Evolutionary conservation across 1,284 basidiomycete genomes (phyloP).

Genomic region (Ganoderma resinaceum): DNA sequence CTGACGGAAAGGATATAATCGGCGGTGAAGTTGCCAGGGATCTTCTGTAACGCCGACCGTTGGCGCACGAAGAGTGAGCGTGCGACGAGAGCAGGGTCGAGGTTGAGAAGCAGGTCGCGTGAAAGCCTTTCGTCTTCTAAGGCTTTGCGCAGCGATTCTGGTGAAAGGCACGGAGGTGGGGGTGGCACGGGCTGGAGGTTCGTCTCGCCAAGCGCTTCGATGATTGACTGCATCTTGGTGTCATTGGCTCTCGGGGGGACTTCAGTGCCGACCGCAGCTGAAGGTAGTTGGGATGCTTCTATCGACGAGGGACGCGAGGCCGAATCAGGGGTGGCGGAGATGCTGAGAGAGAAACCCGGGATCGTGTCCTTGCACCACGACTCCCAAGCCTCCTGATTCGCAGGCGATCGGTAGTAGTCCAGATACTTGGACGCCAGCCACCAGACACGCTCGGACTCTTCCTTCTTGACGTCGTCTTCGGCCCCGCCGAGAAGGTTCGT

Average conservation of each 20-base stretch:
- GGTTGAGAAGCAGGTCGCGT: conserved; percentile 63
- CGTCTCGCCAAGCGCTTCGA: conserved; percentile 50
- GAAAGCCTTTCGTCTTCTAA: conserved; percentile 73
- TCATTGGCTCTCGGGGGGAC: conserved; percentile 57
- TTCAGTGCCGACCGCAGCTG: conserved; percentile 29
- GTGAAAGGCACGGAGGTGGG: conserved; percentile 26
- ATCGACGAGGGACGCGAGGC: conserved; percentile 54
- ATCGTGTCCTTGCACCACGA: conserved; percentile 60
- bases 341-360: conserved; percentile 44
- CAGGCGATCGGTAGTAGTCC: conserved; percentile 58
- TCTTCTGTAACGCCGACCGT: conserved; percentile 52
- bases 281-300: not conserved
- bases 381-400: conserved; percentile 63
- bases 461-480: conserved; percentile 47
- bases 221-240: conserved; percentile 51
- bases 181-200: conserved; percentile 14
- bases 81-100: conserved; percentile 65
- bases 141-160: conserved; percentile 48
- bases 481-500: conserved; percentile 68
- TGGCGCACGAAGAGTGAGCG: conserved; percentile 68
- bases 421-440: conserved; percentile 76
- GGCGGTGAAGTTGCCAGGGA: conserved; percentile 58
- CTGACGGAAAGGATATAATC: conserved; percentile 49
- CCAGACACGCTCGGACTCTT: conserved; percentile 52
- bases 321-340: not conserved